Percentiles rank a stretch among this genome's conserved stretches.
phyloP scores from a whole-genome alignment of 306 rosid genomes.

The Castanopsis chinensis region DNA sequence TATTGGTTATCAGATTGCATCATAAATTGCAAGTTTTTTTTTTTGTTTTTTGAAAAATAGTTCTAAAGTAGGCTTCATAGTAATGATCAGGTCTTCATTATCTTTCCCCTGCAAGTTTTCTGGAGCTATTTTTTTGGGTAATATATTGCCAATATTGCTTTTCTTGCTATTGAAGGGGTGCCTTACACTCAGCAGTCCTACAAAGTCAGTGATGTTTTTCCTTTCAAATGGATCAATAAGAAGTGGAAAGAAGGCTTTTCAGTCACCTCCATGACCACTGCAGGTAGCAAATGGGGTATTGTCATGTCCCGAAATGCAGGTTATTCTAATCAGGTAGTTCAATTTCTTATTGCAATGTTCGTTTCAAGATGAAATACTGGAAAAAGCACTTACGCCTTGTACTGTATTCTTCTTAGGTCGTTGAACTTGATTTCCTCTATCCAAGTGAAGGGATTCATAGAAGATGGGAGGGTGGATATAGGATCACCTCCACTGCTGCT shows the following conservation, averaged over 20 bases:
- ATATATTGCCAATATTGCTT: neutral
- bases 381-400: neutral
- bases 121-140: neutral
- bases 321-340: slow-evolving; percentile 38
- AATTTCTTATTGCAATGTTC: neutral
- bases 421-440: slow-evolving; percentile 44
- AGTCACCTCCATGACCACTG: slow-evolving; percentile 47
- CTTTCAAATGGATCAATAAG: slow-evolving; percentile 48
- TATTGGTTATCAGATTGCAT: neutral
- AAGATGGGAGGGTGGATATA: slow-evolving; percentile 46
- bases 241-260: slow-evolving; percentile 52
- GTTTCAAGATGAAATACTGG: neutral
- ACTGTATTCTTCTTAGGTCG: slow-evolving; percentile 30
- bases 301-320: slow-evolving; percentile 48
- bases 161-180: slow-evolving; percentile 27
- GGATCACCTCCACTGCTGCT: slow-evolving; percentile 45
- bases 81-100: neutral
- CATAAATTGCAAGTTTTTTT: neutral
- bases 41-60: neutral
- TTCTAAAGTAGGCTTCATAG: neutral
- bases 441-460: slow-evolving; percentile 52
- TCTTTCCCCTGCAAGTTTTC: neutral
- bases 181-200: slow-evolving; percentile 50
- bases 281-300: slow-evolving; percentile 46
- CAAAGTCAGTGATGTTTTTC: slow-evolving; percentile 49